Conservation (phyloP, 129 eudicot species). For the Deinandra increscens region DNA sequence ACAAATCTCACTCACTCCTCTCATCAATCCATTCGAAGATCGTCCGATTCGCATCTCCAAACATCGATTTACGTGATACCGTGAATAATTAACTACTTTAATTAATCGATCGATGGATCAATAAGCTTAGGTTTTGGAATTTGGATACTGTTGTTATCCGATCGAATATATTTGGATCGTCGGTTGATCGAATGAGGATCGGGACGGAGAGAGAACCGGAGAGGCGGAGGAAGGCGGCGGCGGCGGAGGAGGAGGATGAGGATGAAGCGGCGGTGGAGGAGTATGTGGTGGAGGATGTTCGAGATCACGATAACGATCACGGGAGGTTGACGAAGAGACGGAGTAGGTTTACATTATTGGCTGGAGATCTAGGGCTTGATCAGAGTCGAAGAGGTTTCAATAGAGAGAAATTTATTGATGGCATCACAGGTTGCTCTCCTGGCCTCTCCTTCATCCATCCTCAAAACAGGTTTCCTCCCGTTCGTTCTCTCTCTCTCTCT, state of each 20-base stretch:
- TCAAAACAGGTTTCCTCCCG: constrained; percentile 52
- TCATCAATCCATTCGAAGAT: background rate
- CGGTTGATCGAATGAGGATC: constrained; percentile 11
- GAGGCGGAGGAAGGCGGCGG: constrained; percentile 7
- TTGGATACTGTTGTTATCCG: background rate
- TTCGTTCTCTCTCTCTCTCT: background rate
- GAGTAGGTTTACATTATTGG: constrained; percentile 53
- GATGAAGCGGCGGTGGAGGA: constrained; percentile 40
- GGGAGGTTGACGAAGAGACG: constrained; percentile 35
- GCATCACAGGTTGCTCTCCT: constrained; percentile 54
- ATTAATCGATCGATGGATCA: constrained; percentile 5
- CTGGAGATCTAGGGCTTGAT: constrained; percentile 48
- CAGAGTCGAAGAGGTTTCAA: constrained; percentile 34
- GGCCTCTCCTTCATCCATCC: constrained; percentile 64
- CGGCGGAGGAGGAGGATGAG: constrained; percentile 8
- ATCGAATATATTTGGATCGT: background rate
- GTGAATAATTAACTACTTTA: background rate
- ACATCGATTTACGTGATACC: background rate
- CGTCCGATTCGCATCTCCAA: background rate
- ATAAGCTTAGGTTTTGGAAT: background rate
- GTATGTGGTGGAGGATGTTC: constrained; percentile 46
- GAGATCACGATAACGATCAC: constrained; percentile 31
- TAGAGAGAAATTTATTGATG: constrained; percentile 40
- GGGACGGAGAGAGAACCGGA: constrained; percentile 20
- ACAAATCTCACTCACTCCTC: background rate